Base-by-base conservation (phyloP, 164 flowering plant genomes). In the Platanus orientalis region DNA sequence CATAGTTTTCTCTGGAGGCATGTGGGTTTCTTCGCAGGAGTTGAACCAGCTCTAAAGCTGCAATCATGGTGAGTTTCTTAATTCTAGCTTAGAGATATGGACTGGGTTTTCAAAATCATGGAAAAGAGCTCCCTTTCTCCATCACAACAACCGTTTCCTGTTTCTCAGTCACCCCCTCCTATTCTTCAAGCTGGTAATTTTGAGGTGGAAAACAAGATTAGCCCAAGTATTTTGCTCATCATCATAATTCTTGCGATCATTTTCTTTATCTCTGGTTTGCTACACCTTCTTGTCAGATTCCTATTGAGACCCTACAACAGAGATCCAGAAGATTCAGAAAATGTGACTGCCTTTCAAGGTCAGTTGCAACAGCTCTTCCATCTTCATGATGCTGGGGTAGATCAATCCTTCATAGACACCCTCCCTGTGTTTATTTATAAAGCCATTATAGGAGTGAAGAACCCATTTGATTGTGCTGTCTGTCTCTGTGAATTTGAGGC, bases 381-480 rank as follows among this genome's bases (percentile, higher is more conserved):
- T n/a, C 87, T 94, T 23, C 97, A 95, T 69, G 97, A 91, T 72
- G 67, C 96, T 23, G 97, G 99, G 0, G 94, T 95, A 1, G 99
- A 95, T 65, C 99, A 95, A 58, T 79, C 97, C 10, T 89, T 79
- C 71, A 89, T 95, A 13, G 97, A 91, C 67, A 76, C 92, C 0
- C 84, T 94, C 25, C 99, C 99, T 48, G 84, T 95, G 4, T 95
- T 95, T 69, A 69, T 70, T 30, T 95, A 88, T 83, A 91, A 86
- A 51, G 74, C 99, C 99, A 0, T n/a, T n/a, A n/a, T n/a, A n/a
- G n/a, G n/a, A n/a, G n/a, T n/a, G n/a, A n/a, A n/a, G n/a, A n/a
- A n/a, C n/a, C n/a, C n/a, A n/a, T n/a, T n/a, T n/a, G n/a, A n/a
- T n/a, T n/a, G n/a, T n/a, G n/a, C n/a, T n/a, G n/a, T n/a, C n/a